These are phyloP conservation scores for Fusarium kyushuense DNA, from an alignment of 2,329 filamentous ascomycete species.

Conservation along the genomic window DNA sequence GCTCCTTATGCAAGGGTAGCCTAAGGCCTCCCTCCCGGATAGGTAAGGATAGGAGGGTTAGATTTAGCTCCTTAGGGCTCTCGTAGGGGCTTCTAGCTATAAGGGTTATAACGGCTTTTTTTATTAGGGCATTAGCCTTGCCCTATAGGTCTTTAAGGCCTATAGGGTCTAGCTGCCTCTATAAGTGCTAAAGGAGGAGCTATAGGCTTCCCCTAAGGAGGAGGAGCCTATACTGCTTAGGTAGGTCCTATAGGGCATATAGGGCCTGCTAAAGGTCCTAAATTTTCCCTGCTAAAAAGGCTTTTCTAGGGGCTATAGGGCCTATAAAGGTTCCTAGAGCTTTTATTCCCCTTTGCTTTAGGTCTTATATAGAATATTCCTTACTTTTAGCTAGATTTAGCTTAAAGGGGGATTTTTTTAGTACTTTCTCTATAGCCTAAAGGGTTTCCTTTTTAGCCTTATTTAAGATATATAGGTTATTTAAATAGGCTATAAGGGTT, in stretches of 20 bases:
- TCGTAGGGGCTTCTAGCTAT: background rate
- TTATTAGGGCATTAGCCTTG: background rate
- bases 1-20: background rate
- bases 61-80: background rate
- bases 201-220: background rate
- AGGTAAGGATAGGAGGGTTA: background rate
- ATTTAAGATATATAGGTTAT: slow-evolving; percentile 3
- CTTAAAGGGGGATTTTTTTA: background rate
- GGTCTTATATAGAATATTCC: background rate
- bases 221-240: background rate
- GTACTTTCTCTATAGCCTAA: background rate
- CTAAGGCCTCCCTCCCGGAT: background rate
- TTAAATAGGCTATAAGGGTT: background rate
- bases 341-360: background rate
- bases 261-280: background rate
- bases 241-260: background rate
- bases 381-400: background rate
- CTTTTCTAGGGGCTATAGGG: background rate
- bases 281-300: background rate
- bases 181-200: background rate
- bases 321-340: background rate
- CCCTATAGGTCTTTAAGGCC: background rate
- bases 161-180: background rate
- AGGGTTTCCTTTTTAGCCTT: too few relatives aligned
- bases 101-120: background rate